A percentile compares a stretch with the other conserved stretches of the same genome.
Conservation (phyloP, 1,284 basidiomycete genomes). For the Exobasidium cylindrosporum region DNA sequence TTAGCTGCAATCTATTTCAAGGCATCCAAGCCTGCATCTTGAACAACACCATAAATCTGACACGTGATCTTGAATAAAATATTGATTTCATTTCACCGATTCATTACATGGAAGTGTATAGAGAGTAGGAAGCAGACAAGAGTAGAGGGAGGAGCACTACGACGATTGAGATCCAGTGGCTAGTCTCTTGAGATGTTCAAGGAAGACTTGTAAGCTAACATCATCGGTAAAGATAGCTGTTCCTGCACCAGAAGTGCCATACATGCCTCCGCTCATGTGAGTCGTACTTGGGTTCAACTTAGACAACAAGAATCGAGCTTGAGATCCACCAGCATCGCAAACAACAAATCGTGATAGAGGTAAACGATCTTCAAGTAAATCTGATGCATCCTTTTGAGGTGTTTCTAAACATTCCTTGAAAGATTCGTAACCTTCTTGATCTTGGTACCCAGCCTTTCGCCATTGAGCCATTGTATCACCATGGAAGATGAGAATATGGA, state of each 20-base stretch:
- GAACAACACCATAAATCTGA: too few relatives aligned
- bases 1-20: too few relatives aligned
- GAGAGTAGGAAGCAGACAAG: not conserved
- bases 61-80: too few relatives aligned
- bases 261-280: slow-evolving; percentile 73
- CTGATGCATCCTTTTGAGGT: slow-evolving; percentile 68
- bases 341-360: slow-evolving; percentile 97
- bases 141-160: too few relatives aligned
- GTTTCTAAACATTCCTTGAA: slow-evolving; percentile 89
- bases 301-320: slow-evolving; percentile 91
- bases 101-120: not conserved
- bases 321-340: slow-evolving; percentile 94
- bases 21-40: too few relatives aligned
- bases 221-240: slow-evolving; percentile 99
- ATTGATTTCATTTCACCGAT: too few relatives aligned
- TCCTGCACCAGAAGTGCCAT: slow-evolving; percentile 62
- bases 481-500: slow-evolving; percentile 99
- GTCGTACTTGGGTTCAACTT: slow-evolving; percentile 98
- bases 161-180: slow-evolving; percentile 22
- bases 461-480: slow-evolving; percentile 95
- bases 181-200: slow-evolving; percentile 57
- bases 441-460: slow-evolving; percentile 99
- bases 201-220: slow-evolving; percentile 62
- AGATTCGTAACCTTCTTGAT: slow-evolving; percentile 98
- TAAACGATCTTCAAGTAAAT: slow-evolving; percentile 89